Base-by-base conservation (phyloP, 2,329 filamentous ascomycete species). In the Diaporthe ilicicola region DNA sequence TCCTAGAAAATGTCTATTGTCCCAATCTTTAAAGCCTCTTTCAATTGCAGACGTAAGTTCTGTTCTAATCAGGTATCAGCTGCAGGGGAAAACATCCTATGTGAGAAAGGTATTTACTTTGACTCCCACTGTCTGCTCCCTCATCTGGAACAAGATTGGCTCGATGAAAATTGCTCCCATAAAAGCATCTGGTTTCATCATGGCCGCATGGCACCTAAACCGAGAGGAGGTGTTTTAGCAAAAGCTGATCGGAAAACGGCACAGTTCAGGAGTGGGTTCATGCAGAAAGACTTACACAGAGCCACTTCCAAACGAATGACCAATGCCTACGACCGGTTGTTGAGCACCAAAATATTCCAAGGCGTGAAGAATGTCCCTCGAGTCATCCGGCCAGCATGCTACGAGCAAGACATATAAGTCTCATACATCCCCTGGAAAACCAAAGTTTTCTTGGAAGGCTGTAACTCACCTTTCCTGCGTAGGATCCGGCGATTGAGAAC, bases 321-420 rank as follows among this genome's bases (percentile, higher is more conserved):
- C 70, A 5, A 72, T 66, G 42, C 70, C 70, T 55, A 72, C 37
- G 5, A 69, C 51, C 1, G 66, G 70, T 29, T 69, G n/a, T 27
- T 59, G 22, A 15, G n/a, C 66, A 17, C 53, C 24, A n/a, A 72
- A 46, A 46, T 50, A 12, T 13, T 70, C n/a, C 8, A 72, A 12
- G 1, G 59, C 32, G 24, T 44, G 53, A 24, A 72, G 70, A 19
- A 72, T 69, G 17, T 72, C 70, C 22, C 70, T 34, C 9, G 70
- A 72, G 24, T 66, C 70, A 34, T 72, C 70, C 9, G 27, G 22
- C 70, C 70, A 72, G 42, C 56, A 65, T 37, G 70, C 70, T 72
- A 15, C 17, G 2, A n/a, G 19, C 24, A 44, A 5, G 4, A 24
- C 22, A 9, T 4, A 32, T 66, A 12, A 61, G 17, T 46, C 4